These are phyloP conservation scores for Pichia scutulata DNA, from an alignment of 805 yeast genomes.

Conservation along the genomic window DNA sequence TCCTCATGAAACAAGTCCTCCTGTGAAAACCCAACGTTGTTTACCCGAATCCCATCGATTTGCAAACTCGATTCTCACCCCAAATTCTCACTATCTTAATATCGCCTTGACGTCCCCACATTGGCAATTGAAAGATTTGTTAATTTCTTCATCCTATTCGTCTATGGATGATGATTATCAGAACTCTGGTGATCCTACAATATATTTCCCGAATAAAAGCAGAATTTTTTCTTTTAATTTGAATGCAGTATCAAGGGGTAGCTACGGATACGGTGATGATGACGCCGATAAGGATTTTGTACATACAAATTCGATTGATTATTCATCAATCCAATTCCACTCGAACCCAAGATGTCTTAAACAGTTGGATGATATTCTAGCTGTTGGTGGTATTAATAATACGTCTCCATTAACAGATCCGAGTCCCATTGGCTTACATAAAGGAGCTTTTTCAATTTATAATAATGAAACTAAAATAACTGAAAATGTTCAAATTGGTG, in stretches of 20 bases:
- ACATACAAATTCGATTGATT: slow-evolving; percentile 1
- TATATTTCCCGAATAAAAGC: slow-evolving; percentile 54
- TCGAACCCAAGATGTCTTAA: slow-evolving; percentile 57
- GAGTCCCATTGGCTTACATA: slow-evolving; percentile 15
- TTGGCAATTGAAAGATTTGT: slow-evolving; percentile 79
- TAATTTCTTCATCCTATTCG: slow-evolving; percentile 39
- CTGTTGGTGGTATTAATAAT: slow-evolving; percentile 38
- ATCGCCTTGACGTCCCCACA: slow-evolving; percentile 27
- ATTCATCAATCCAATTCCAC: slow-evolving; percentile 30
- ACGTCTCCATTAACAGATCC: neutral
- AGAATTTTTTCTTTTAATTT: slow-evolving; percentile 28
- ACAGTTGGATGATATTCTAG: slow-evolving; percentile 42
- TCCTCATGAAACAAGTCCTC: neutral
- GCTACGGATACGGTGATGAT: neutral
- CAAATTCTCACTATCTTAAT: slow-evolving; percentile 2
- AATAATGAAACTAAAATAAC: slow-evolving; percentile 41
- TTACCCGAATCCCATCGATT: neutral
- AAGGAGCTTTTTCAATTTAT: slow-evolving; percentile 59
- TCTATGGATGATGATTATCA: neutral
- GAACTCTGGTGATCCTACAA: neutral
- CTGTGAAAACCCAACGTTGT: neutral
- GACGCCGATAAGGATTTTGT: neutral
- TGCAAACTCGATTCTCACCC: neutral
- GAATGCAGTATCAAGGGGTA: neutral
- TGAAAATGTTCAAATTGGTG: slow-evolving; percentile 57